Conservation (phyloP, 768 basidiomycete genomes). For the Macrocybe gigantea region DNA sequence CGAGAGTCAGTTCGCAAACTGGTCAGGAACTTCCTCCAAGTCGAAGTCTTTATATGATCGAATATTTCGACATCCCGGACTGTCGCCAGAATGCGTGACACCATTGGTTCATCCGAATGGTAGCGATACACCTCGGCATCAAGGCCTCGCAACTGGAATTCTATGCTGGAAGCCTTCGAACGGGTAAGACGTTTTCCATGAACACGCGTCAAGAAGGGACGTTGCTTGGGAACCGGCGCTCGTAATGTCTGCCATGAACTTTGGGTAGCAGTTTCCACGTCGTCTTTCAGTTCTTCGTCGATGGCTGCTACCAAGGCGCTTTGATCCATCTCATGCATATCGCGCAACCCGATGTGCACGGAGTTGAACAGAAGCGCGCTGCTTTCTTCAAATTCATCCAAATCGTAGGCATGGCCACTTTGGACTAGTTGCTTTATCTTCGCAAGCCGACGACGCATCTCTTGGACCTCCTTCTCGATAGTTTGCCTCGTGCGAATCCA, state of each 20-base stretch:
- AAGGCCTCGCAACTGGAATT: slow-evolving; percentile 67
- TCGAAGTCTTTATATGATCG: slow-evolving; percentile 97
- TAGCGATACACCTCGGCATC: slow-evolving; percentile 66
- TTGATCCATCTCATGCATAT: slow-evolving; percentile 68
- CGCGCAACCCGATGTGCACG: slow-evolving; percentile 86
- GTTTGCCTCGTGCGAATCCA: slow-evolving; percentile 81
- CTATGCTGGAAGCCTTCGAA: slow-evolving; percentile 76
- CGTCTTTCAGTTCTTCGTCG: slow-evolving; percentile 82
- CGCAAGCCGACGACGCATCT: slow-evolving; percentile 79
- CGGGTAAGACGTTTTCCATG: slow-evolving; percentile 62
- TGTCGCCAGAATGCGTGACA: slow-evolving; percentile 62
- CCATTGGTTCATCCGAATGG: slow-evolving; percentile 43
- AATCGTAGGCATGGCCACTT: slow-evolving; percentile 80
- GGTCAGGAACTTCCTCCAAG: slow-evolving; percentile 97
- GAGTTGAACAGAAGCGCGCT: slow-evolving; percentile 88
- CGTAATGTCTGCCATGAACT: slow-evolving; percentile 91
- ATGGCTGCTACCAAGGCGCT: slow-evolving; percentile 83
- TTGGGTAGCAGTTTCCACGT: slow-evolving; percentile 66
- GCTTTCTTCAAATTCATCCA: slow-evolving; percentile 57
- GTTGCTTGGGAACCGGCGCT: slow-evolving; percentile 14
- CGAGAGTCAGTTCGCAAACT: slow-evolving; percentile 76
- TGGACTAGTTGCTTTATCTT: slow-evolving; percentile 92
- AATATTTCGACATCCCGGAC: slow-evolving; percentile 81
- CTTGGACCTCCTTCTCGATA: slow-evolving; percentile 84
- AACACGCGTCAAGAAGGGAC: slow-evolving; percentile 21